Evolutionary conservation across 768 basidiomycete species (phyloP), one percentile per base, ranked within the genome.

Genomic region (Suillus variegatus): DNA sequence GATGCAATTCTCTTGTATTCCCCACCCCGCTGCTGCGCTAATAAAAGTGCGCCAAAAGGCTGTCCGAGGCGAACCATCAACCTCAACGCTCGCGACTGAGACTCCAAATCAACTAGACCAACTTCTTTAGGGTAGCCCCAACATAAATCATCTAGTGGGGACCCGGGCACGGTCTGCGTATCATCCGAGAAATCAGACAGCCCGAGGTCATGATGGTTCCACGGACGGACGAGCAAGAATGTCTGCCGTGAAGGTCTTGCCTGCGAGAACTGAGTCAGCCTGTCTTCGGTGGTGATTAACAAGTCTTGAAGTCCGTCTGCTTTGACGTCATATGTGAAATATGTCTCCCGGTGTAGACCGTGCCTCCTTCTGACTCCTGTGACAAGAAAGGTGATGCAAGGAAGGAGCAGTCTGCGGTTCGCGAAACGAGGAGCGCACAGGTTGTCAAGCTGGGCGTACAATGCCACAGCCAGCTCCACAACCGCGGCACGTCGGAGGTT

Each of bases 1-100:
- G 63, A 61, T 25, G 64, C 64, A 32, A 61, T 41, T 49, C 64
- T 47, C 36, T 61, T 65, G 40, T 65, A 65, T 18, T 65, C 64
- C 8, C 22, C 58, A 8, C 60, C 32, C 0, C 56, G 60, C n/a
- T 35, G 57, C 38, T 52, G 56, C 25, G 25, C 41, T 35, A 61
- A 65, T 13, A 43, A 65, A 38, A 65, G 44, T 5, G 64, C 64
- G 8, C 46, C 22, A 38, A 65, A 65, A 8, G 56, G 56, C 38
- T 62, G 60, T 49, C 49, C 47, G 25, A 61, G 64, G 20, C 43
- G 41, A 36, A 28, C 51, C 10, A 62, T 36, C 14, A 65, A 40
- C 44, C 38, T 57, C 16, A 55, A 55, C 9, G 54, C 54, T 55
- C 18, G 54, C 16, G 32, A 35, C 32, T 55, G 54, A 55, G 54